Conservation (phyloP, 768 basidiomycete genomes). For the Russula sp. region DNA sequence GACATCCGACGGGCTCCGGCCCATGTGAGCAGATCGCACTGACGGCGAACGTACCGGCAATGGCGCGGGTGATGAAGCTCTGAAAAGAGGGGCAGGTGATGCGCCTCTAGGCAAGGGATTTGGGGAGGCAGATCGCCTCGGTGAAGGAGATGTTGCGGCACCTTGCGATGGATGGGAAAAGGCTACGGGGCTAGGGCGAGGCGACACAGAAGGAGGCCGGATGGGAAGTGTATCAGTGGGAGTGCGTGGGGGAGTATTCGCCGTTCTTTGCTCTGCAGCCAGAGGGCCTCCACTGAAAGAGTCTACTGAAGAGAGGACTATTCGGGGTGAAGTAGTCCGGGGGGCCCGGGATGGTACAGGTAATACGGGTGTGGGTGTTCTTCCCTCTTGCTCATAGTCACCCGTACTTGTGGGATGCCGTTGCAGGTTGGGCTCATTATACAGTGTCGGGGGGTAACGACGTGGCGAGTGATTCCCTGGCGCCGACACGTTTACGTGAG, state of each 20-base stretch:
- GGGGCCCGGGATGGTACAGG: constrained; percentile 4
- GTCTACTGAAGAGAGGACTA: neutral
- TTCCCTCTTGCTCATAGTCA: neutral
- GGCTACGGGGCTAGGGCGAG: constrained; percentile 6
- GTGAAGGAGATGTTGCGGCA: neutral
- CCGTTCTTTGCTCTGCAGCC: neutral
- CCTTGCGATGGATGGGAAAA: constrained; percentile 3
- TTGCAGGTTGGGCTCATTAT: constrained; percentile 10
- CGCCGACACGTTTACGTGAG: neutral
- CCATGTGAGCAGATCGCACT: neutral
- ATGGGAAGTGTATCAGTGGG: constrained; percentile 9
- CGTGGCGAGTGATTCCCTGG: neutral
- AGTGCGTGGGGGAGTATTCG: neutral
- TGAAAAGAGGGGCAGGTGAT: constrained; percentile 15
- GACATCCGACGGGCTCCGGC: constrained; percentile 4
- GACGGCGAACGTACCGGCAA: constrained; percentile 18
- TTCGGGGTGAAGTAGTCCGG: neutral
- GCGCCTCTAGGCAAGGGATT: constrained; percentile 9
- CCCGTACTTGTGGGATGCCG: neutral
- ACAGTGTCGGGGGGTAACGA: constrained; percentile 14
- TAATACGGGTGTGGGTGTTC: constrained; percentile 1
- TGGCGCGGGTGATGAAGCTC: constrained; percentile 11
- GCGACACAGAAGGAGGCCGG: constrained; percentile 13
- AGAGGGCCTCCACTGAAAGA: neutral
- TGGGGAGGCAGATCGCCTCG: constrained; percentile 7